Base-by-base conservation (phyloP, 73 alveolate species). In the Paramecium caudatum region DNA sequence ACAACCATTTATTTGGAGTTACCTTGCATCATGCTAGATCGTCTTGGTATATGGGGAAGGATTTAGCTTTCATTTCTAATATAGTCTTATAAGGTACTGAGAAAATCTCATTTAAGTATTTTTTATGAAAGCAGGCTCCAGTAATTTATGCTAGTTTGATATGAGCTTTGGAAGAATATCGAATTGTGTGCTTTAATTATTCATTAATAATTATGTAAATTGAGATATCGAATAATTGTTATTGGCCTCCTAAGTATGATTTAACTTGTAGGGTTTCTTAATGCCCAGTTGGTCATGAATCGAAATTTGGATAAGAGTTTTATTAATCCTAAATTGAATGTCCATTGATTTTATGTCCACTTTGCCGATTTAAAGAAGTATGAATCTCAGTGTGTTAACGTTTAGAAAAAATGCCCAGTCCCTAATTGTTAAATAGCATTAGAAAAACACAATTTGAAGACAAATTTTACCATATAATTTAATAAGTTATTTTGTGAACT, bases 41-140 rank as follows among this genome's bases (percentile, higher is more conserved):
- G 23, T 23, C 49, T 65, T 33, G 27, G 9, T 30, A 65, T 33
- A 10, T 65, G 27, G 4, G 83, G 83, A 33, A 65, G 33, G 34
- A 65, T 33, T 36, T 36, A 32, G 8, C 48, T 25, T 36, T 65
- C 83, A n/a, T 65, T 33, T n/a, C 83, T 65, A 65, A 13, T 13
- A 32, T 3, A 10, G 34, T 65, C 8, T 34, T 41, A 41, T 3
- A 17, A 74, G 21, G 9, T 74, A 74, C 68, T 39, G 43, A 23
- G 39, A 41, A 8, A 39, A 25, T 6, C 65, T 45, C 13, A 36
- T 21, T 74, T 41, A 16, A 1, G 88, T 74, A 15, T 74, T 74
- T 74, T 43, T 74, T 12, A 74, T 74, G 32, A 39, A 45, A 3
- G 19, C 32, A 0, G 88, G 88, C 17, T 74, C 88, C 19, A 74